These are phyloP conservation scores for Puccinia hordei DNA, from an alignment of 1,284 basidiomycete species.

Conservation along the genomic window DNA sequence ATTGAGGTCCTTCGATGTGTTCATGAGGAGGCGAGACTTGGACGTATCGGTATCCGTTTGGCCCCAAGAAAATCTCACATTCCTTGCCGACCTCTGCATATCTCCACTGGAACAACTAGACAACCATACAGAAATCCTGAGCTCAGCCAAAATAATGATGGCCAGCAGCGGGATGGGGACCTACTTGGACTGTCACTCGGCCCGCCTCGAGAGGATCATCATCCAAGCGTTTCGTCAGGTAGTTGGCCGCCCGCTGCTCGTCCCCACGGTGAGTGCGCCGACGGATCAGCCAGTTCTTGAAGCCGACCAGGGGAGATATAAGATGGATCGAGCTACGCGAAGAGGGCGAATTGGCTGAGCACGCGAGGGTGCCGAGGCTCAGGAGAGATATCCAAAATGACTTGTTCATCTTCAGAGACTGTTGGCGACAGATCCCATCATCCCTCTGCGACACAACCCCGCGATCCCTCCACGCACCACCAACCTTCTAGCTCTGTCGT, in stretches of 20 bases:
- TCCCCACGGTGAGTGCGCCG: background rate
- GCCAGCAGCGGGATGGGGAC: background rate
- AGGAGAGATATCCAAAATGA: background rate
- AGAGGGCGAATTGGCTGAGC: background rate
- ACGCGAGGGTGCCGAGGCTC: background rate
- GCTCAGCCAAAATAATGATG: background rate
- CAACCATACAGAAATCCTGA: background rate
- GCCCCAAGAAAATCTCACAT: conserved; percentile 25
- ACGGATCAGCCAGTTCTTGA: conserved; percentile 7
- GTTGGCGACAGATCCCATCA: too few relatives aligned
- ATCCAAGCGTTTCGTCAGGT: background rate
- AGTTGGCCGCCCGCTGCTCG: background rate
- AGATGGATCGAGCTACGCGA: background rate
- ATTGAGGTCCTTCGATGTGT: conserved; percentile 36
- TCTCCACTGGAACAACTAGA: conserved; percentile 45
- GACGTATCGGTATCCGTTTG: conserved; percentile 34
- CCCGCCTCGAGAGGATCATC: background rate
- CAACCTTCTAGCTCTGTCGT: too few relatives aligned
- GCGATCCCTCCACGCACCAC: too few relatives aligned
- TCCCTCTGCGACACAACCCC: too few relatives aligned
- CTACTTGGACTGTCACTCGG: background rate
- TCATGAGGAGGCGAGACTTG: conserved; percentile 47
- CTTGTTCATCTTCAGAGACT: background rate
- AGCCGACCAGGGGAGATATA: background rate
- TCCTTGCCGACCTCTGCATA: conserved; percentile 27